A percentile compares a stretch with the other conserved stretches of the same genome.
Evolutionary conservation across 768 basidiomycete genomes (phyloP).

Genomic region (Phaffia tasmanica): DNA sequence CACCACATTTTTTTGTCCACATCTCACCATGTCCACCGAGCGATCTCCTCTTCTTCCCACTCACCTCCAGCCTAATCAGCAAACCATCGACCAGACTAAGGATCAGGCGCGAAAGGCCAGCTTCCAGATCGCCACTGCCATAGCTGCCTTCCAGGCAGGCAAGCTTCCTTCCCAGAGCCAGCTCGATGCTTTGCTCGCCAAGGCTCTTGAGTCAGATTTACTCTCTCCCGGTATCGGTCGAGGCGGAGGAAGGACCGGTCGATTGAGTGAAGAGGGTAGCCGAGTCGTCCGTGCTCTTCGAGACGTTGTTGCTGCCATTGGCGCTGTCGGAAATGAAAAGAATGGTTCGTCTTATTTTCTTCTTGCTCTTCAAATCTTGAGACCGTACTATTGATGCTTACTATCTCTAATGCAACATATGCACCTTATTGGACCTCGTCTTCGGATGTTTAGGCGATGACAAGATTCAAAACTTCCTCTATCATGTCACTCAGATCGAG

Average conservation of each 20-base stretch:
- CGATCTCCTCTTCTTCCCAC: constrained; percentile 23
- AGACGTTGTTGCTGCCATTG: constrained; percentile 33
- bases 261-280: constrained; percentile 35
- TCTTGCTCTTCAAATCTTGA: not conserved
- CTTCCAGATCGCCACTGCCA: constrained; percentile 13
- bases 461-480: constrained; percentile 25
- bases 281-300: constrained; percentile 36
- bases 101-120: not conserved
- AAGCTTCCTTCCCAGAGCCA: constrained; percentile 22
- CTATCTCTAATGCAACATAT: not conserved
- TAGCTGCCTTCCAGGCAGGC: constrained; percentile 22
- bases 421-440: not conserved
- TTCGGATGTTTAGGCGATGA: constrained; percentile 11
- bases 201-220: constrained; percentile 19
- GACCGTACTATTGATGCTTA: not conserved
- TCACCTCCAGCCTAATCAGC: constrained; percentile 2
- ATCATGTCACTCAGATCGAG: constrained; percentile 11
- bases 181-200: constrained; percentile 15
- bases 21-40: constrained; percentile 17
- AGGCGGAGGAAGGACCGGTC: constrained; percentile 31
- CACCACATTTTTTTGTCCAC: too few species aligned
- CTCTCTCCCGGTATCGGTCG: constrained; percentile 21
- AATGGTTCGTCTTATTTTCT: constrained; percentile 29
- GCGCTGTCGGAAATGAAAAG: constrained; percentile 39
- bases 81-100: constrained; percentile 4